Evolutionary conservation across 345 rosid genomes (phyloP).

Genomic region (Murraya koenigii): DNA sequence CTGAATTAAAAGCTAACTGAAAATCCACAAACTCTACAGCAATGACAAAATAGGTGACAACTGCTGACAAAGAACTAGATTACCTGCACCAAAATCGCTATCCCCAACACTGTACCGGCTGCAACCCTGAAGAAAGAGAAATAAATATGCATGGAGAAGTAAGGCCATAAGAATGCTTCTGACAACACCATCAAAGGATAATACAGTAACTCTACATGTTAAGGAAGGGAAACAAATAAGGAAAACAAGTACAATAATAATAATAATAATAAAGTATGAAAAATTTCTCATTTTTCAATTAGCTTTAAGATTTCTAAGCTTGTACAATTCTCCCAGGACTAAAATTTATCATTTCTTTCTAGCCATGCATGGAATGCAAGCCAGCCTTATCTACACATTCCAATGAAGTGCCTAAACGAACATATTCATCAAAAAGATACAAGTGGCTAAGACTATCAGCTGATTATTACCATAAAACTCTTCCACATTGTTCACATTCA

Average conservation of each 20-base stretch:
- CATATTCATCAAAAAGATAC: neutral
- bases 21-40: neutral
- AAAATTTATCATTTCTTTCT: neutral
- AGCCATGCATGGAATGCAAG: neutral
- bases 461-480: neutral
- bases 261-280: neutral
- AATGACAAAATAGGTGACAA: neutral
- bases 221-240: neutral
- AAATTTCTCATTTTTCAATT: neutral
- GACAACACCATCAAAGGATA: neutral
- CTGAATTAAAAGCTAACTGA: neutral
- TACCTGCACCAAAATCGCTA: constrained; percentile 67
- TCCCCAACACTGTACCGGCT: constrained; percentile 57
- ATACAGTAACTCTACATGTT: neutral
- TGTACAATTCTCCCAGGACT: neutral
- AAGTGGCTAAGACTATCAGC: neutral
- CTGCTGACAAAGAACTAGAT: constrained; percentile 11
- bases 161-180: neutral
- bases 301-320: neutral
- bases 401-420: neutral
- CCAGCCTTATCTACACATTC: neutral
- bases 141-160: neutral
- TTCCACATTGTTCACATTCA: neutral
- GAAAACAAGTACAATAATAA: neutral
- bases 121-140: constrained; percentile 62